Percentiles rank a stretch among this genome's conserved stretches.
Evolutionary conservation across 2,329 filamentous ascomycete genomes (phyloP).

Genomic region (Penicillium glabrum): DNA sequence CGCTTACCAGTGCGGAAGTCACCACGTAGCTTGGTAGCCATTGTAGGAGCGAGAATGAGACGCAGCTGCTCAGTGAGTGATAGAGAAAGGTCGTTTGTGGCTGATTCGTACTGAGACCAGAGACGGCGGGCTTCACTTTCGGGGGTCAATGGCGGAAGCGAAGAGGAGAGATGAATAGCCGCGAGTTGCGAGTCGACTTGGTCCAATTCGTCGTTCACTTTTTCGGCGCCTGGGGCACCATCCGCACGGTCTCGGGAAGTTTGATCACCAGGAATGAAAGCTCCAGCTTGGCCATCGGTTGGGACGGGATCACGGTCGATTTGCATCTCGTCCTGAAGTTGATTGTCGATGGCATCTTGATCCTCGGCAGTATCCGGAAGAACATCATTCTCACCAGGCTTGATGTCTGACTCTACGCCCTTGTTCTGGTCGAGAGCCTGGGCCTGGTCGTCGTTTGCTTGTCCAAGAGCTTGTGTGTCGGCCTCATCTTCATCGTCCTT

Average conservation of each 20-base stretch:
- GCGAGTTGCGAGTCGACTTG: conserved; percentile 60
- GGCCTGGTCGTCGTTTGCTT: conserved; percentile 82
- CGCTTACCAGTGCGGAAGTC: conserved; percentile 97
- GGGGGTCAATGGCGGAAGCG: conserved; percentile 44
- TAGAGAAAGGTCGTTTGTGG: conserved; percentile 82
- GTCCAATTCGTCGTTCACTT: conserved; percentile 45
- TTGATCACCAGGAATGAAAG: conserved; percentile 55
- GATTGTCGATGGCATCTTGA: conserved; percentile 41
- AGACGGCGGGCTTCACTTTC: conserved; percentile 65
- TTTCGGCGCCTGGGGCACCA: conserved; percentile 39
- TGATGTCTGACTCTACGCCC: conserved; percentile 71
- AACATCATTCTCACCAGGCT: conserved; percentile 55
- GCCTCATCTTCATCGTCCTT: conserved; percentile 76
- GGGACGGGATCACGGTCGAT: conserved; percentile 34
- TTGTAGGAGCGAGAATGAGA: conserved; percentile 89
- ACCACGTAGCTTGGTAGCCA: conserved; percentile 93
- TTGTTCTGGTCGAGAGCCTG: conserved; percentile 84
- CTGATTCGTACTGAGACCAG: conserved; percentile 81
- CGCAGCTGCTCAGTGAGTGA: conserved; percentile 92
- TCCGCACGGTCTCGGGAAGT: conserved; percentile 29
- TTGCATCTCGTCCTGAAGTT: conserved; percentile 50
- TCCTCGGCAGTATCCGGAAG: conserved; percentile 55
- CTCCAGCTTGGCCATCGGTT: conserved; percentile 45
- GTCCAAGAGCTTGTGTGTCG: conserved; percentile 90
- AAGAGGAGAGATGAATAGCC: conserved; percentile 68